These are phyloP conservation scores for Candida oleophila DNA, from an alignment of 805 yeast genomes.

Conservation along the genomic window DNA sequence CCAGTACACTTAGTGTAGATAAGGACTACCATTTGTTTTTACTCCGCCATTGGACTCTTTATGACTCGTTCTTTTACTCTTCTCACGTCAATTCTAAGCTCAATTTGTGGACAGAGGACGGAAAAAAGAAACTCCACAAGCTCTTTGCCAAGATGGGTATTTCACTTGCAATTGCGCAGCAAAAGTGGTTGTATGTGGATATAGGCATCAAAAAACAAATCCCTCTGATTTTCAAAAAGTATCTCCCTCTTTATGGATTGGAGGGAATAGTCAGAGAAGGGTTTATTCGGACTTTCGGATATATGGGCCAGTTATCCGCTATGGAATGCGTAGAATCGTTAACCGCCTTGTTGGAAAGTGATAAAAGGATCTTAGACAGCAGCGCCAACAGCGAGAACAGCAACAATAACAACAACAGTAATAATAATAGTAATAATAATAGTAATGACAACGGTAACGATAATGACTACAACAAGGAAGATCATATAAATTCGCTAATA, in stretches of 20 bases:
- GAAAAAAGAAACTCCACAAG: constrained; percentile 80
- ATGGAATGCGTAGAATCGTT: constrained; percentile 90
- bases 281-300: constrained; percentile 83
- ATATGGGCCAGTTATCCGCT: constrained; percentile 82
- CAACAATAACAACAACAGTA: constrained; percentile 12
- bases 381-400: constrained; percentile 13
- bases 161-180: constrained; percentile 82
- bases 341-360: constrained; percentile 78
- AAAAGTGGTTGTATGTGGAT: constrained; percentile 90
- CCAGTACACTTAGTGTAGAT: constrained; percentile 59
- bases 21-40: constrained; percentile 84
- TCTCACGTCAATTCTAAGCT: constrained; percentile 86
- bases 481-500: constrained; percentile 26
- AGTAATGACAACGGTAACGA: constrained; percentile 19
- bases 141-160: constrained; percentile 97
- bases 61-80: constrained; percentile 89
- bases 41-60: constrained; percentile 88
- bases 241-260: constrained; percentile 72
- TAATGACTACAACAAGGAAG: constrained; percentile 16
- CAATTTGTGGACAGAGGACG: constrained; percentile 88
- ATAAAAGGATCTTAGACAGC: constrained; percentile 26
- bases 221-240: constrained; percentile 64
- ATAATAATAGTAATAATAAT: constrained; percentile 15
- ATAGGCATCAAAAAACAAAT: constrained; percentile 72
- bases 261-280: constrained; percentile 85